Evolutionary conservation across 192 early-diverging fungal species (phyloP).

Genomic region (Coemansia sp.): DNA sequence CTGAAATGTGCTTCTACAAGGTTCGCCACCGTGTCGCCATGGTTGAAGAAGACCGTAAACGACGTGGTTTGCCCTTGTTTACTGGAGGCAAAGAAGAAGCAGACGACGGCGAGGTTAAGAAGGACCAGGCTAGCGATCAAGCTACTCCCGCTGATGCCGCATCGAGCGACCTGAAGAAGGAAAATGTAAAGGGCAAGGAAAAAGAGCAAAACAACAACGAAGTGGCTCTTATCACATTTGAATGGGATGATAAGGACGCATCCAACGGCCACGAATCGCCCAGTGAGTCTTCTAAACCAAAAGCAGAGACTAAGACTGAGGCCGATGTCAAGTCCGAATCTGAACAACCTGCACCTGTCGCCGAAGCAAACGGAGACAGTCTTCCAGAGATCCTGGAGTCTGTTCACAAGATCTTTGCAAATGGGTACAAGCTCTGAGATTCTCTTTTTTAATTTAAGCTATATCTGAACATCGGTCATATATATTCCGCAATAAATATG

Average conservation of each 20-base stretch:
- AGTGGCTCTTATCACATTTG: slow-evolving; percentile 45
- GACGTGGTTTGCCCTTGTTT: slow-evolving; percentile 25
- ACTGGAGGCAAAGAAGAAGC: neutral
- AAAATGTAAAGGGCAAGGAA: slow-evolving; percentile 3
- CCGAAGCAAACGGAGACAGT: neutral
- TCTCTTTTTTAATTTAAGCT: too few species aligned
- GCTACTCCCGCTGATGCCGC: neutral
- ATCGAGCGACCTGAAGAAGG: too few species aligned
- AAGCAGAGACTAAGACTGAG: neutral
- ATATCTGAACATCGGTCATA: too few species aligned
- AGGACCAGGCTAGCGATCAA: neutral
- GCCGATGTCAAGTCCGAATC: neutral
- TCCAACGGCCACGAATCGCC: neutral
- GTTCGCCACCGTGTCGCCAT: slow-evolving; percentile 38
- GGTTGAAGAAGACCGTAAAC: slow-evolving; percentile 26
- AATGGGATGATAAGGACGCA: slow-evolving; percentile 30
- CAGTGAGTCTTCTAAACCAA: neutral
- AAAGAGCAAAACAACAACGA: slow-evolving; percentile 20
- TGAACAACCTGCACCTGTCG: neutral
- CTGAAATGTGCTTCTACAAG: slow-evolving; percentile 71
- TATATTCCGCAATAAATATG: too few species aligned
- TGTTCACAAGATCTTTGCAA: slow-evolving; percentile 41
- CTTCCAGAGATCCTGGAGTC: slow-evolving; percentile 41
- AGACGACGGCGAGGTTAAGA: neutral
- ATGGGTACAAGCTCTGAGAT: slow-evolving; percentile 22